Evolutionary conservation across 192 early-diverging fungal species (phyloP).

Genomic region (Coemansia javaensis): DNA sequence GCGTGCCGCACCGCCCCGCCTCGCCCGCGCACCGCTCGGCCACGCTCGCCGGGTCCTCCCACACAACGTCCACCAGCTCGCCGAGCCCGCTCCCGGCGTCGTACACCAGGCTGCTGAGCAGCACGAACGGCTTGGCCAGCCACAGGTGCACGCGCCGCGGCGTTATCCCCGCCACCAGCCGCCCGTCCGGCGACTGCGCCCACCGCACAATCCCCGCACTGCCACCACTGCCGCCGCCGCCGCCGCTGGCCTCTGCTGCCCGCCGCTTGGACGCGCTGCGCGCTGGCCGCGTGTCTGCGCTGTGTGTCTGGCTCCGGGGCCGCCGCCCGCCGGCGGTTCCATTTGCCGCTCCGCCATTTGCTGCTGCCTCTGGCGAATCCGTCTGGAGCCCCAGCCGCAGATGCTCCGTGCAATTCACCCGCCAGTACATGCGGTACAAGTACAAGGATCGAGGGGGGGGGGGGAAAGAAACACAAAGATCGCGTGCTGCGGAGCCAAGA

Average conservation of each 20-base stretch:
- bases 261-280: not conserved
- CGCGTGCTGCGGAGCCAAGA: too few species aligned
- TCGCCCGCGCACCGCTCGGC: not conserved
- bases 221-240: too few species aligned
- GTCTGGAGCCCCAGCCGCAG: conserved; percentile 19
- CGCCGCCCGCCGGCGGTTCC: too few species aligned
- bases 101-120: conserved; percentile 36
- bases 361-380: not conserved
- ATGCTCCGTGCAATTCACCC: conserved; percentile 41
- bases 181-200: conserved; percentile 21
- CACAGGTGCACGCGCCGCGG: conserved; percentile 36
- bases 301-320: conserved; percentile 38
- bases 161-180: conserved; percentile 27
- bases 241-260: too few species aligned
- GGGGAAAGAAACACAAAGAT: too few species aligned
- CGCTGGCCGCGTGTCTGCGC: conserved; percentile 2
- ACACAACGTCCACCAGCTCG: conserved; percentile 33
- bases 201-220: conserved; percentile 17
- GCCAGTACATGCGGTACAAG: conserved; percentile 52
- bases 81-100: conserved; percentile 23
- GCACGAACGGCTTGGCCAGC: conserved; percentile 35
- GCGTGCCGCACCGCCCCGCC: conserved; percentile 1
- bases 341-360: too few species aligned
- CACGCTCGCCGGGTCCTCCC: conserved; percentile 7
- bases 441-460: too few species aligned